Evolutionary conservation across 1,284 basidiomycete species (phyloP).

Genomic region (Phlebopus sp.): DNA sequence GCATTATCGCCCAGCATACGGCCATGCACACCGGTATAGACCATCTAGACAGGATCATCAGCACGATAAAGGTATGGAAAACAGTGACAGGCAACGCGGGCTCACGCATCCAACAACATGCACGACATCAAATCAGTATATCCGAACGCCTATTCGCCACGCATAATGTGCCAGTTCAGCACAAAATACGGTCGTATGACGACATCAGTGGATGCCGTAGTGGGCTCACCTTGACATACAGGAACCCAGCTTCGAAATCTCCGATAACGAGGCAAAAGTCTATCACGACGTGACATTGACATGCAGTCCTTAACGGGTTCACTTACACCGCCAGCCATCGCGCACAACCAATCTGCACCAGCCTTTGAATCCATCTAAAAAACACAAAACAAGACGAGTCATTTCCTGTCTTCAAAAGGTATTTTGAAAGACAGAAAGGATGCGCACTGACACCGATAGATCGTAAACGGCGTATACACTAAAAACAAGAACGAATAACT

Average conservation of each 20-base stretch:
- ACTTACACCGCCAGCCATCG: constrained; percentile 76
- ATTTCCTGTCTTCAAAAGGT: not conserved
- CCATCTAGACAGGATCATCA: constrained; percentile 46
- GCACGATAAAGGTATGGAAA: constrained; percentile 1
- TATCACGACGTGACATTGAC: constrained; percentile 22
- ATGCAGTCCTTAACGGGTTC: constrained; percentile 18
- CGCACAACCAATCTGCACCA: constrained; percentile 65
- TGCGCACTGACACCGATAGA: constrained; percentile 59
- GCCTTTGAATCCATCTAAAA: constrained; percentile 65
- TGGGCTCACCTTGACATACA: constrained; percentile 59
- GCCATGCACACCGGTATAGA: constrained; percentile 77
- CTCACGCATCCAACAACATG: constrained; percentile 76
- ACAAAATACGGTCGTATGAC: constrained; percentile 4
- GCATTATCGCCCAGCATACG: constrained; percentile 73
- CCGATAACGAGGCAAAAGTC: constrained; percentile 72
- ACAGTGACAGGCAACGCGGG: constrained; percentile 7
- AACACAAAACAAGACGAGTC: not conserved
- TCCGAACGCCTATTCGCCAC: constrained; percentile 57
- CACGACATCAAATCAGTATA: constrained; percentile 79
- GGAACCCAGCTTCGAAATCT: constrained; percentile 77
- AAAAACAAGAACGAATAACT: constrained; percentile 72
- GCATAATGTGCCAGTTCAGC: not conserved
- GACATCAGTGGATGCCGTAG: too few relatives aligned
- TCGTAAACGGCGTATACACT: constrained; percentile 82
- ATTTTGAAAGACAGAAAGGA: not conserved